Percentiles rank a stretch among this genome's conserved stretches.
phyloP scores from a whole-genome alignment of 768 basidiomycete species.

The Termitomyces sp. region DNA sequence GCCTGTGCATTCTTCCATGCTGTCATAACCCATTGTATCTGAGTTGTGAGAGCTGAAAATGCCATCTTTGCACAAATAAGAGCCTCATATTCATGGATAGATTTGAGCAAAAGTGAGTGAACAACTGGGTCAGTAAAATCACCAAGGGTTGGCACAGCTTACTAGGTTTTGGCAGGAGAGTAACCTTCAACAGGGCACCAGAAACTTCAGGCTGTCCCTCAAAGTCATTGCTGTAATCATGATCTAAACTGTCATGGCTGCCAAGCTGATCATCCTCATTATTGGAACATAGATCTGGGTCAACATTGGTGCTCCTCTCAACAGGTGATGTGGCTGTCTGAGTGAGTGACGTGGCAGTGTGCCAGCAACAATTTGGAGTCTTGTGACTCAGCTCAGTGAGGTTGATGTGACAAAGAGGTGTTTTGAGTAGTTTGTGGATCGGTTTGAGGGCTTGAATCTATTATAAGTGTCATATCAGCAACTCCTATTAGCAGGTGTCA shows the following conservation, averaged over 20 bases:
- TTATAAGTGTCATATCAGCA: not conserved
- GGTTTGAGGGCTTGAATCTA: not conserved
- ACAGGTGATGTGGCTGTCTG: not conserved
- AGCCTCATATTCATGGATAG: not conserved
- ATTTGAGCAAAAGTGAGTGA: not conserved
- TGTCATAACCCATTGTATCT: not conserved
- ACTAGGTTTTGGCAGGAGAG: not conserved
- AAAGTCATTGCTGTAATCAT: too few relatives aligned
- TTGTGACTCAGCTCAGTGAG: too few relatives aligned
- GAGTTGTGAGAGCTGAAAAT: too few relatives aligned
- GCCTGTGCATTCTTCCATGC: not conserved
- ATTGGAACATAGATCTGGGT: too few relatives aligned
- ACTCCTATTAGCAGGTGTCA: not conserved
- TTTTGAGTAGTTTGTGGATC: not conserved
- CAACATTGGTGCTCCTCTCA: too few relatives aligned
- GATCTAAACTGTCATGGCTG: too few relatives aligned
- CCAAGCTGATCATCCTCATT: too few relatives aligned
- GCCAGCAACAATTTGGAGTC: too few relatives aligned
- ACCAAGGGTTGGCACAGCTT: not conserved
- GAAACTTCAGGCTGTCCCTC: too few relatives aligned
- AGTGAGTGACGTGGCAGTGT: too few relatives aligned
- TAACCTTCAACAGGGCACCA: too few relatives aligned
- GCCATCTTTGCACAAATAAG: too few relatives aligned
- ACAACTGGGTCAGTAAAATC: not conserved
- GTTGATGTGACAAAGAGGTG: not conserved